phyloP scores from a whole-genome alignment of 345 rosid species.

The Euphorbia tirucalli region DNA sequence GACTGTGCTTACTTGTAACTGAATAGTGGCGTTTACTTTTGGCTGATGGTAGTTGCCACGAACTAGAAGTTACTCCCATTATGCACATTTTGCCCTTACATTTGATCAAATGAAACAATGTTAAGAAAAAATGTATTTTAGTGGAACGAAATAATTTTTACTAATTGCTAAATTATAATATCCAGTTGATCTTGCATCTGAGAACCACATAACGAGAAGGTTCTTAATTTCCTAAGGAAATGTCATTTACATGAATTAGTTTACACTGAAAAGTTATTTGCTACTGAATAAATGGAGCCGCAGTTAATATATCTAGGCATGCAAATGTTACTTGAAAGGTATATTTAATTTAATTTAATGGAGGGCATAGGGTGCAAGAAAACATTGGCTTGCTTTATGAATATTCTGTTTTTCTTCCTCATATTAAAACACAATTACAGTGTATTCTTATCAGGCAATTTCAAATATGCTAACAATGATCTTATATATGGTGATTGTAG shows the following conservation, averaged over 20 bases:
- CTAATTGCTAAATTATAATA: background rate
- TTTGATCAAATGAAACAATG: background rate
- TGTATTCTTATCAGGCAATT: background rate
- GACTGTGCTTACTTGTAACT: background rate
- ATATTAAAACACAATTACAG: background rate
- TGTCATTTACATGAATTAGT: background rate
- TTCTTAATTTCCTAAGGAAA: background rate
- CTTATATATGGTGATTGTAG: slow-evolving; percentile 16
- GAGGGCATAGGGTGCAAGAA: background rate
- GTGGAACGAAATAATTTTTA: background rate
- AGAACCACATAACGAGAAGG: background rate
- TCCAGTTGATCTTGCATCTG: background rate
- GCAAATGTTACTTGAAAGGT: background rate
- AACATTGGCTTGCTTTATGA: background rate
- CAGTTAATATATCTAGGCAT: background rate
- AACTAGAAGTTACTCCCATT: background rate
- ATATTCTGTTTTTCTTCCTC: background rate
- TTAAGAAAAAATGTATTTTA: background rate
- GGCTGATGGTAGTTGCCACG: too few relatives aligned
- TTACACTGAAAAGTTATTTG: background rate
- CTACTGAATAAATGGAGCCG: background rate
- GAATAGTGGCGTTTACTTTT: background rate
- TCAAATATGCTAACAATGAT: background rate
- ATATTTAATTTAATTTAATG: slow-evolving; percentile 1
- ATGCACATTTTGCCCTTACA: background rate